Evolutionary conservation across 2,329 filamentous ascomycete genomes (phyloP), one percentile per base, ranked within the genome.

Genomic region (Taxawa tesnikishii): DNA sequence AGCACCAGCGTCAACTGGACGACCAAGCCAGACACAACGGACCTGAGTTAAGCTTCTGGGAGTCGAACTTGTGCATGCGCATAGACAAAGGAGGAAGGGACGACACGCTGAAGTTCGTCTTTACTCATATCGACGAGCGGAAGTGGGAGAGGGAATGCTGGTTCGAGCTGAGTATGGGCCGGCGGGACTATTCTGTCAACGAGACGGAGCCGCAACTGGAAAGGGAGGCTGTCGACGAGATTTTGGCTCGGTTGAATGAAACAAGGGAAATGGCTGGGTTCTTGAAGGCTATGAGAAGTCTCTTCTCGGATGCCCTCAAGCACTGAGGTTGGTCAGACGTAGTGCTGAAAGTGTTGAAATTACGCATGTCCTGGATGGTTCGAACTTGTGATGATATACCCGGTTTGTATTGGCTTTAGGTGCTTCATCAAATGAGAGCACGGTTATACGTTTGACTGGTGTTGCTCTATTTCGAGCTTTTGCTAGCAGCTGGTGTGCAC

Each of bases 31-130:
- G 84, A 19, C 82, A 88, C 58, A 96, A 98, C 57, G 73, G 83
- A 26, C 90, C 90, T 0, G 90, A 98, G 62, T 68, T 98, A 28
- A 82, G 87, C 44, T 96, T 96, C 53, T 98, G 90, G 90, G 82
- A 93, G 54, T 80, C 79, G 33, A 90, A 88, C 52, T 64, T 98
- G 38, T 87, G 88, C 37, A 57, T 96, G 51, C 68, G 80, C 38
- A 92, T 98, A 49, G 88, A 96, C 83, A 0, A 87, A 83, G 1
- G 72, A 74, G 50, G 51, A 4, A 40, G 46, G 11, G 77, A 83
- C 40, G 87, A 94, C 57, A 71, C 82, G 15, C 65, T 98, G 45
- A 88, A 88, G 56, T 94, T 98, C 54, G 72, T 90, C 3, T 98
- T 84, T 51, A 81, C 75, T 16, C 83, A 92, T 54, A 66, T 96